Conservation (phyloP, 2,329 filamentous ascomycete species). For the Cercospora sesami region DNA sequence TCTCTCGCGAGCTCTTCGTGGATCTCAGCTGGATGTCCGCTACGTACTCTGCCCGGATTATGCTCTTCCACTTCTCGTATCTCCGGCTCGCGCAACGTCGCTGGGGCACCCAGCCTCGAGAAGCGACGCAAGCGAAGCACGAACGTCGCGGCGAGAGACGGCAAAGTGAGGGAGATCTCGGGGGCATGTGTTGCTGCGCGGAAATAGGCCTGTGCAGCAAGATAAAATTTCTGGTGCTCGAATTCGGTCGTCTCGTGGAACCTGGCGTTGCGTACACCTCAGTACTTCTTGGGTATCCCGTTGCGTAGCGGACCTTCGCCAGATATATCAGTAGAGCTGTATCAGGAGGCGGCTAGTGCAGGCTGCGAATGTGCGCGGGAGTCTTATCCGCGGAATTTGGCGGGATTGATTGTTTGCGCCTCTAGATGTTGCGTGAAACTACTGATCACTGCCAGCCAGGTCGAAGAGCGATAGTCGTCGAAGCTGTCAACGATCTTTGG, state of each 20-base stretch:
- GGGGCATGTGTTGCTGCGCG: neutral
- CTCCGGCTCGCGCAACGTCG: neutral
- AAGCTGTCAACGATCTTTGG: neutral
- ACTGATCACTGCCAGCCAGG: neutral
- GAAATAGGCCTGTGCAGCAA: neutral
- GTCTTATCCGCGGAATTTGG: neutral
- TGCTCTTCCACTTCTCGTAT: neutral
- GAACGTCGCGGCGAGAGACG: neutral
- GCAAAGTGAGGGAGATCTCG: neutral
- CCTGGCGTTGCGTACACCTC: neutral
- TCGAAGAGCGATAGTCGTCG: neutral
- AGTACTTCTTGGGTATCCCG: neutral
- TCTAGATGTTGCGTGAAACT: neutral
- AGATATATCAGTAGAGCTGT: neutral
- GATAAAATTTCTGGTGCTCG: neutral
- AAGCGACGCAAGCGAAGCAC: neutral
- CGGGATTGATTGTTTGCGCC: neutral
- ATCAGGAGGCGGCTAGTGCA: too few relatives aligned
- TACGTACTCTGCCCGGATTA: neutral
- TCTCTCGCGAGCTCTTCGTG: neutral
- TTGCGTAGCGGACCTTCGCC: neutral
- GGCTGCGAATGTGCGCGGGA: too few relatives aligned
- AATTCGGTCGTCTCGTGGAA: neutral
- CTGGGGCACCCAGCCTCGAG: neutral
- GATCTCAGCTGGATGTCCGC: neutral